A percentile compares a stretch with the other conserved stretches of the same genome.
These are phyloP conservation scores for Penicilliopsis zonata DNA, from an alignment of 495 filamentous ascomycete species.

Conservation along the genomic window DNA sequence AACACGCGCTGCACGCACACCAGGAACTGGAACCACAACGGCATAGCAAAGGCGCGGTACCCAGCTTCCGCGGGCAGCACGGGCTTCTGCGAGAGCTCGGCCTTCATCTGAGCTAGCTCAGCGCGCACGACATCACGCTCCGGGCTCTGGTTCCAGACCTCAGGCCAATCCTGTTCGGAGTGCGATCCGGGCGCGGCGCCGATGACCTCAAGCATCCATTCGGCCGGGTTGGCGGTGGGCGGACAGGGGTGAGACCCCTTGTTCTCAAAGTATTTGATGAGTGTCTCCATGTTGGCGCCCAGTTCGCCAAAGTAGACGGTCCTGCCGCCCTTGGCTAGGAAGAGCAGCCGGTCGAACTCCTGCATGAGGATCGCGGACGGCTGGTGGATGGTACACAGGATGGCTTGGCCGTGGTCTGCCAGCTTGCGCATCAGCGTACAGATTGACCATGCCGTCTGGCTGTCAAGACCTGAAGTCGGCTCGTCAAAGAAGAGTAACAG, in stretches of 20 bases:
- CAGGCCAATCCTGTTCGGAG: slow-evolving; percentile 66
- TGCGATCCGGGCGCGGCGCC: slow-evolving; percentile 71
- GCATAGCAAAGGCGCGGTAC: slow-evolving; percentile 39
- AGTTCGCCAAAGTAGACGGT: slow-evolving; percentile 83
- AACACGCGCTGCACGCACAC: slow-evolving; percentile 52
- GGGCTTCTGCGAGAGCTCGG: slow-evolving; percentile 26
- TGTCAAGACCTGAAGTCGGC: slow-evolving; percentile 74
- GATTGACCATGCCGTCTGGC: slow-evolving; percentile 80
- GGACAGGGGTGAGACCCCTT: slow-evolving; percentile 63
- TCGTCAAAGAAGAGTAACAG: slow-evolving; percentile 84
- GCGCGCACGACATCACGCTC: slow-evolving; percentile 52
- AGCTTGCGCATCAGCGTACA: slow-evolving; percentile 67
- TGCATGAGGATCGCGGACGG: slow-evolving; percentile 85
- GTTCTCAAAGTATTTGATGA: slow-evolving; percentile 68
- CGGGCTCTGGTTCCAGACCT: slow-evolving; percentile 60
- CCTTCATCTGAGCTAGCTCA: slow-evolving; percentile 56
- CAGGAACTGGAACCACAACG: slow-evolving; percentile 34
- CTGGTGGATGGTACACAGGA: slow-evolving; percentile 91
- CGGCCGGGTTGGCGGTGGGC: slow-evolving; percentile 64
- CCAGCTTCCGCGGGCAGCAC: slow-evolving; percentile 24
- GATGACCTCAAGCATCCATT: slow-evolving; percentile 90
- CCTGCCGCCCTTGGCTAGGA: slow-evolving; percentile 62
- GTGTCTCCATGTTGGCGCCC: slow-evolving; percentile 54
- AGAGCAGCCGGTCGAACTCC: slow-evolving; percentile 79
- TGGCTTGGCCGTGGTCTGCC: slow-evolving; percentile 71